Conservation (phyloP, 768 basidiomycete genomes). For the Gymnopilus junonius region DNA sequence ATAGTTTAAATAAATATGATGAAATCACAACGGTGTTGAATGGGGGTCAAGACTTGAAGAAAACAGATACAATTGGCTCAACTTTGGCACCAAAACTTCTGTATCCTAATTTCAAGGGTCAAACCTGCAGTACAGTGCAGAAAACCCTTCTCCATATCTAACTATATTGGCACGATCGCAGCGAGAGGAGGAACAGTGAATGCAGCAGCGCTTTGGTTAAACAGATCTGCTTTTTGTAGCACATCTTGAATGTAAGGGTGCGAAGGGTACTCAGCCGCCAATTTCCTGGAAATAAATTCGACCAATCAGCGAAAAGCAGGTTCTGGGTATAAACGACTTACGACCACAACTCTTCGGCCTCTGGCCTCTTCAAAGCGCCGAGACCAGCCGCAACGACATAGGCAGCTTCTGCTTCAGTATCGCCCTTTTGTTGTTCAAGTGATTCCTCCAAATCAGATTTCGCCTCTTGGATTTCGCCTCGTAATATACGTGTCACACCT, state of each 20-base stretch:
- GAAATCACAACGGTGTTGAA: no score
- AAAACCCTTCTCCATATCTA: no score
- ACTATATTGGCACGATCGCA: conserved; percentile 17
- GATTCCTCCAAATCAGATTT: conserved; percentile 83
- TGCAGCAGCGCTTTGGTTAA: conserved; percentile 64
- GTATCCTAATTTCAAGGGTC: not conserved
- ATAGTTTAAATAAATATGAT: no score
- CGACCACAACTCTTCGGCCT: conserved; percentile 74
- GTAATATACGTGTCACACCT: conserved; percentile 77
- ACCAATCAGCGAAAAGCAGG: conserved; percentile 13
- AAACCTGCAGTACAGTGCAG: not conserved
- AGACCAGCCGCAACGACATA: conserved; percentile 67
- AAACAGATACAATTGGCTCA: no score
- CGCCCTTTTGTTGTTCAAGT: conserved; percentile 56
- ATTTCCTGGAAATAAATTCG: conserved; percentile 33
- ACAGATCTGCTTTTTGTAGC: conserved; percentile 60
- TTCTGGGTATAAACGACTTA: conserved; percentile 39
- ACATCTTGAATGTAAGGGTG: conserved; percentile 76
- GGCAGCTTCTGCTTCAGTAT: conserved; percentile 73
- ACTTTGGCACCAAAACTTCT: no score
- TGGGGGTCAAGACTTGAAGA: no score
- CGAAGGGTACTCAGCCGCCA: conserved; percentile 55
- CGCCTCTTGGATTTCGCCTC: conserved; percentile 76
- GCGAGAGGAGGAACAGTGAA: conserved; percentile 58
- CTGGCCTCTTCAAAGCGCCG: conserved; percentile 56